Percentiles rank a stretch among this genome's conserved stretches.
These are phyloP conservation scores for Myxozyma geophila DNA, from an alignment of 805 yeast species.

Conservation along the genomic window DNA sequence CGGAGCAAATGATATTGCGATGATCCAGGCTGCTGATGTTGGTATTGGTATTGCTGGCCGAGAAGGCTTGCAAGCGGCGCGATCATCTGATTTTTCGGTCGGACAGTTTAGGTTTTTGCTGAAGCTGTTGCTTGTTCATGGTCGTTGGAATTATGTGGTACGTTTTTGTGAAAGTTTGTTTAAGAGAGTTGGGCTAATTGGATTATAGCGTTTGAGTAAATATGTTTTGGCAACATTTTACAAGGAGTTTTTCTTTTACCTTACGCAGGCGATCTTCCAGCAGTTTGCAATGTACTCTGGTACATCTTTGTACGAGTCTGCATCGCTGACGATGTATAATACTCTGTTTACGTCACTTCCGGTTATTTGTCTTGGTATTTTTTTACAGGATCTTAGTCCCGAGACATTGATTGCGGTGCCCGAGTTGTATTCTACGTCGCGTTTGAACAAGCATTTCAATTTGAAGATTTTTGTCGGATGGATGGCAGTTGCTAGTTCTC, in stretches of 20 bases:
- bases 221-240: constrained; percentile 92
- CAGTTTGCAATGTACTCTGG: constrained; percentile 88
- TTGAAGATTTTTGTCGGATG: constrained; percentile 70
- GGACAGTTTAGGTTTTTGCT: constrained; percentile 88
- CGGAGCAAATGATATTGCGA: constrained; percentile 98
- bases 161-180: neutral
- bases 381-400: constrained; percentile 87
- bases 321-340: constrained; percentile 97
- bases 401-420: constrained; percentile 90
- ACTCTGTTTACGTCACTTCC: constrained; percentile 93
- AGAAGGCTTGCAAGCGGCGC: constrained; percentile 95
- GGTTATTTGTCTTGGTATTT: constrained; percentile 91
- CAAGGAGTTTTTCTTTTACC: constrained; percentile 87
- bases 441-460: constrained; percentile 71
- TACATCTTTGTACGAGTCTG: constrained; percentile 87
- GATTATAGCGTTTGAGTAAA: constrained; percentile 72
- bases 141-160: constrained; percentile 84
- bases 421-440: constrained; percentile 65
- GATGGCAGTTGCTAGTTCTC: constrained; percentile 76
- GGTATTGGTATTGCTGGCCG: constrained; percentile 97
- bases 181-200: neutral
- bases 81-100: constrained; percentile 91
- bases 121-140: constrained; percentile 88
- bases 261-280: constrained; percentile 87
- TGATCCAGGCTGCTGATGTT: constrained; percentile 98